Evolutionary conservation across 2,329 filamentous ascomycete species (phyloP), one percentile per base, ranked within the genome.

Genomic region (Pseudofabraea citricarpa): DNA sequence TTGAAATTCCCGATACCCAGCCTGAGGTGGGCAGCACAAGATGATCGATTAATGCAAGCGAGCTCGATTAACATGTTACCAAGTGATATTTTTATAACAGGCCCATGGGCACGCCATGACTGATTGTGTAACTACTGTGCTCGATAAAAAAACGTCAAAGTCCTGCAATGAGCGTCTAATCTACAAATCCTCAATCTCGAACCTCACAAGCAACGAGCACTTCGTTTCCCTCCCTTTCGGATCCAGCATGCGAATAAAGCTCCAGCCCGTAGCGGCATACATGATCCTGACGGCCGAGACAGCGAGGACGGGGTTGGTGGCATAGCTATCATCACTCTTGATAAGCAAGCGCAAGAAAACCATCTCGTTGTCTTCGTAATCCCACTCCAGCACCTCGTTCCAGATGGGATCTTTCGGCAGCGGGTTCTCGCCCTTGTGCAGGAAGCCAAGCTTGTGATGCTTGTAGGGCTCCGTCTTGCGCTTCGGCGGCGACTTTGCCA

Each of bases 361-460:
- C 37, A 86, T 56, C 57, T 85, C 81, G 51, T 79, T 83, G 44
- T 84, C 81, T 5, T 82, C 76, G 53, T 77, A 85, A 47, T 81
- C 77, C 82, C 82, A 86, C 55, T 83, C 79, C 7, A 86, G 64
- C 12, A 65, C 67, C 59, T 85, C 79, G 50, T 85, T 73, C 81
- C 80, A 86, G 6, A 86, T 40, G 0, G 82, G 81, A 47, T 85
- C 79, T 0, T 71, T 81, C 0, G 70, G 58, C 0, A 73, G 71
- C 2, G 81, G 75, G 48, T 79, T 81, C n/a, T 79, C 75, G 15
- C 72, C 75, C 22, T 65, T 65, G 57, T 81, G 77, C 38, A 83
- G 58, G 44, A 81, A 72, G 0, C 72, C 74, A 0, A 79, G 59
- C 48, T 70, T 75, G 57, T 81, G 79, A 42, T 79, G 77, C 49